Evolutionary conservation across 169 alveolate genomes (phyloP).

Genomic region (Amoebophrya sp.): DNA sequence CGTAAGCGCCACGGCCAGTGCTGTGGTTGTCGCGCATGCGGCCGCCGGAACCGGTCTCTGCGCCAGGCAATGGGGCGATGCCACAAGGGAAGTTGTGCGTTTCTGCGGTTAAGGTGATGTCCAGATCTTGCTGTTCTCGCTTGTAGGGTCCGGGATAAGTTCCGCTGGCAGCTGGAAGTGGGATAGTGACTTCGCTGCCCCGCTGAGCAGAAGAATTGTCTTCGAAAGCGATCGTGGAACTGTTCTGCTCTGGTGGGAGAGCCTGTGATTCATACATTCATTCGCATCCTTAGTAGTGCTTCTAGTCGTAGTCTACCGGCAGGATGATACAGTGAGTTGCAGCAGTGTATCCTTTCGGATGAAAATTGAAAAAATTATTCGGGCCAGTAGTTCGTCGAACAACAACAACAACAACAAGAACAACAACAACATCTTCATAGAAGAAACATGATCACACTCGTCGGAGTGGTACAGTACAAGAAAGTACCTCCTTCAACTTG

Average conservation of each 20-base stretch:
- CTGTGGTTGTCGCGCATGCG: constrained; percentile 30
- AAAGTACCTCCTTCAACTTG: not conserved
- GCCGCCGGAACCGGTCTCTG: constrained; percentile 41
- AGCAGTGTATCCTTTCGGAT: constrained; percentile 11
- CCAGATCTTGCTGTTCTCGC: constrained; percentile 37
- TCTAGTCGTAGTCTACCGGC: too few species aligned
- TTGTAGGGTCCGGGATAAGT: not conserved
- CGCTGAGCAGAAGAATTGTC: constrained; percentile 51
- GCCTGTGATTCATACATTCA: too few species aligned
- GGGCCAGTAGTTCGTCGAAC: too few species aligned
- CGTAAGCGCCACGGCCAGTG: constrained; percentile 32
- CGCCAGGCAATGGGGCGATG: constrained; percentile 51
- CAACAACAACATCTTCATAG: too few species aligned
- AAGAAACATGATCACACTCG: too few species aligned
- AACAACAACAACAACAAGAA: not conserved
- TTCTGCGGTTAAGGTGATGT: constrained; percentile 48
- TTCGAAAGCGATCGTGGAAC: constrained; percentile 48
- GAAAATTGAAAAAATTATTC: not conserved
- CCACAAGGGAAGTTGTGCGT: constrained; percentile 55
- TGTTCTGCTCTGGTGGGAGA: constrained; percentile 8
- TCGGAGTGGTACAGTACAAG: too few species aligned
- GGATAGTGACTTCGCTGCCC: not conserved
- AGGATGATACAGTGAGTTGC: not conserved
- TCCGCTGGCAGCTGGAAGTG: not conserved
- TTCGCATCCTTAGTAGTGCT: too few species aligned